A percentile compares a stretch with the other conserved stretches of the same genome.
Evolutionary conservation across 75 land plant genomes (phyloP).

Genomic region (Isoetes taiwanensis): DNA sequence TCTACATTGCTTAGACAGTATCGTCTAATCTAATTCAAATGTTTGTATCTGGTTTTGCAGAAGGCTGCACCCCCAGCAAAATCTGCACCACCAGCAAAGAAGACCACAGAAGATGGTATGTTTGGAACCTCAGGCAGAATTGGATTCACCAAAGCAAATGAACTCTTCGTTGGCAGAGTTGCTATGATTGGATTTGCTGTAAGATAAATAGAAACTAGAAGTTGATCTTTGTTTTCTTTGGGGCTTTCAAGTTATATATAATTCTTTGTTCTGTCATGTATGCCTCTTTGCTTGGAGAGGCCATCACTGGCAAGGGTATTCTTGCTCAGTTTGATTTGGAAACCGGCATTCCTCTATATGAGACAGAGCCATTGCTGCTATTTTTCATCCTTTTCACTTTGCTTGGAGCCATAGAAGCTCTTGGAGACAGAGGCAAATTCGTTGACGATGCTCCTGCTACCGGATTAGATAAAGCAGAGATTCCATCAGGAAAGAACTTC

Average conservation of each 20-base stretch:
- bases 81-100: slow-evolving; percentile 15
- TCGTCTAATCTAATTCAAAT: not conserved
- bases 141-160: slow-evolving; percentile 84
- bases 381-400: slow-evolving; percentile 91
- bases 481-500: slow-evolving; percentile 70
- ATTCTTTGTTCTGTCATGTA: no score
- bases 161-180: slow-evolving; percentile 82
- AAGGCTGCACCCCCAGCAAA: not conserved
- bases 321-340: slow-evolving; percentile 26
- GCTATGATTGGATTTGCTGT: slow-evolving; percentile 94
- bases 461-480: slow-evolving; percentile 57
- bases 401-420: slow-evolving; percentile 87
- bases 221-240: not conserved
- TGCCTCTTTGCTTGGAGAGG: slow-evolving; percentile 22
- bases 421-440: slow-evolving; percentile 83
- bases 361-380: slow-evolving; percentile 62
- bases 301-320: slow-evolving; percentile 18
- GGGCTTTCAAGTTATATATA: no score
- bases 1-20: not conserved
- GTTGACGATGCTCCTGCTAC: slow-evolving; percentile 60
- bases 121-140: slow-evolving; percentile 92
- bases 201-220: slow-evolving; percentile 11
- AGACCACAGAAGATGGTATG: slow-evolving; percentile 60
- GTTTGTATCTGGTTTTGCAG: not conserved
- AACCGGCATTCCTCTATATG: slow-evolving; percentile 19